Evolutionary conservation across 208 protist species (phyloP).

Genomic region (Leishmania braziliensis): DNA sequence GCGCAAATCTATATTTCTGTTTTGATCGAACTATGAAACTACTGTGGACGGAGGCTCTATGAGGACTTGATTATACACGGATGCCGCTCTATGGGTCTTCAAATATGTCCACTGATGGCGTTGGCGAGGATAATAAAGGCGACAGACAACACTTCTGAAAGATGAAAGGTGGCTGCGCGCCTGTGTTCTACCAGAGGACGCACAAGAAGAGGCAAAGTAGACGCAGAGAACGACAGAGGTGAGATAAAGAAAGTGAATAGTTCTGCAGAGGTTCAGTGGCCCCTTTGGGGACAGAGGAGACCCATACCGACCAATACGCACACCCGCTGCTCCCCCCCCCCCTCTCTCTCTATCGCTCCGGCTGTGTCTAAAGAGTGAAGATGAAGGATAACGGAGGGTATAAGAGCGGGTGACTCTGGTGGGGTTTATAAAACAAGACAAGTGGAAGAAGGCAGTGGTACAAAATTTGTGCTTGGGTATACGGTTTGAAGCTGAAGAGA

Average conservation of each 20-base stretch:
- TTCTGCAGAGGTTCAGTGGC: neutral
- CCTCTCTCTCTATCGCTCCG: neutral
- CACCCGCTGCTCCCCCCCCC: neutral
- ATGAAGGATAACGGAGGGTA: neutral
- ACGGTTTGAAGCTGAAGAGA: neutral
- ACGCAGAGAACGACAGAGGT: neutral
- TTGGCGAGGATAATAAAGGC: neutral
- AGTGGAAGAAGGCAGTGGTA: neutral
- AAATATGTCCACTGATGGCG: too few species aligned
- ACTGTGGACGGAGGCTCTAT: neutral
- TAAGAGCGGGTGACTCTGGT: neutral
- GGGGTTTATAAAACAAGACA: neutral
- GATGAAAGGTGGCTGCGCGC: neutral
- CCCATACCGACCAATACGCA: neutral
- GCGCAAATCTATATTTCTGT: neutral
- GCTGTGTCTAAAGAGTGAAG: neutral
- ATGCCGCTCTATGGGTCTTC: neutral
- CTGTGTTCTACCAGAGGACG: neutral
- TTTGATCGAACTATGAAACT: neutral
- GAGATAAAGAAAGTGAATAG: neutral
- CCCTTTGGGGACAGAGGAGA: neutral
- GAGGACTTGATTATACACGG: neutral
- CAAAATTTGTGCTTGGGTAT: neutral
- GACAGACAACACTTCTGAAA: neutral
- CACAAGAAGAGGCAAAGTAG: neutral